These are phyloP conservation scores for Umbelopsis sp. DNA, from an alignment of 192 early-diverging fungal species.

Conservation along the genomic window DNA sequence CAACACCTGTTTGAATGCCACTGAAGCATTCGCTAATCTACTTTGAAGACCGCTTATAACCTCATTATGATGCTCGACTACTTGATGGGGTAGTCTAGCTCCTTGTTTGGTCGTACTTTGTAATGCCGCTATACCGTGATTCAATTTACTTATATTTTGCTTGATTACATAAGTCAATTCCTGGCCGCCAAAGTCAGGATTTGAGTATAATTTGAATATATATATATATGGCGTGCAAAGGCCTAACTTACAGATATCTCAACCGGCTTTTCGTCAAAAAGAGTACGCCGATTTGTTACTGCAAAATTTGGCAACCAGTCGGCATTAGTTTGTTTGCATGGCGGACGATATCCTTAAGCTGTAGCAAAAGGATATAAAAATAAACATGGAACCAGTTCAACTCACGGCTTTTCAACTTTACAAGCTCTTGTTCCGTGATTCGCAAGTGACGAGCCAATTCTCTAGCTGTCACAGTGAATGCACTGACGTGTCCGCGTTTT, in stretches of 20 bases:
- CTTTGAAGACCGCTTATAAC: slow-evolving; percentile 93
- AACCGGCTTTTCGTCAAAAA: slow-evolving; percentile 96
- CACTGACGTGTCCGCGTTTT: slow-evolving; percentile 50
- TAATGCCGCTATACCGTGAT: slow-evolving; percentile 89
- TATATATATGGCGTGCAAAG: background rate
- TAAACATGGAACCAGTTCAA: too few species aligned
- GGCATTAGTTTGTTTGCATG: too few species aligned
- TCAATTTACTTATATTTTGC: slow-evolving; percentile 93
- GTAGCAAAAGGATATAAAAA: too few species aligned
- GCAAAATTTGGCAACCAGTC: too few species aligned
- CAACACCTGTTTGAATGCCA: slow-evolving; percentile 91
- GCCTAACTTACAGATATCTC: slow-evolving; percentile 80
- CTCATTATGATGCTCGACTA: slow-evolving; percentile 86
- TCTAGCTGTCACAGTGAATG: slow-evolving; percentile 83
- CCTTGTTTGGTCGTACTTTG: slow-evolving; percentile 66
- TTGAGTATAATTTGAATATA: background rate
- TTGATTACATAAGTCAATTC: slow-evolving; percentile 94
- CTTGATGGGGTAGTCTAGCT: slow-evolving; percentile 60
- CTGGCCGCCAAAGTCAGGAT: slow-evolving; percentile 34
- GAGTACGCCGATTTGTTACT: slow-evolving; percentile 90
- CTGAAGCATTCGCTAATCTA: slow-evolving; percentile 85
- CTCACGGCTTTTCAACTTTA: slow-evolving; percentile 78
- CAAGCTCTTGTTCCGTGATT: slow-evolving; percentile 77
- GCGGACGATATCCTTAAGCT: too few species aligned
- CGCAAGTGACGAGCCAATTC: slow-evolving; percentile 90